Base-by-base conservation (phyloP, 73 alveolate genomes). In the Paramecium pentaurelia region DNA sequence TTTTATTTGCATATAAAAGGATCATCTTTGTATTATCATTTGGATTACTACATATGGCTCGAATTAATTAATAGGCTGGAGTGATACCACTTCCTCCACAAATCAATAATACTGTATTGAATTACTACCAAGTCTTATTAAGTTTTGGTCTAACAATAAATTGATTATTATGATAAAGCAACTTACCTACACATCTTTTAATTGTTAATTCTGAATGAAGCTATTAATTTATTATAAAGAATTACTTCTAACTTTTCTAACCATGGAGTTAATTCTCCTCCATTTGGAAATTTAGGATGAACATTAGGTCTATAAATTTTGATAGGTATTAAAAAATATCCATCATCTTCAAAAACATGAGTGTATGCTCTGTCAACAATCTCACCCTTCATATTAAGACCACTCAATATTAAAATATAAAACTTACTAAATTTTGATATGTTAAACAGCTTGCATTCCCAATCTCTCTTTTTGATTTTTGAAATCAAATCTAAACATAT, bases 1-100 rank as follows among this genome's bases (percentile, higher is more conserved):
- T 44, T 80, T 95, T 93, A 92, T 95, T 94, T 32, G 96, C 98
- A 60, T 86, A 96, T 6, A 96, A 88, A 27, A 96, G 87, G 9
- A 92, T 37, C 34, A 95, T 27, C 60, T 49, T 47, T 4, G 96
- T 88, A n/a, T 77, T 86, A 86, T 96, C 98, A 34, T 88, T 64
- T 11, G 70, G 92, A 51, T 87, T 86, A n/a, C 92, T 42, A 18
- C 95, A 86, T 0, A 93, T 97, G 9, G 95, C 49, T 68, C 84
- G 85, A 34, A 95, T 89, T 14, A 96, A 92, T 86, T 96, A 90
- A 60, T 86, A 96, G 92, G 90, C 60, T 51, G 98, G 98, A 25
- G 98, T 96, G 60, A 96, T 95, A 3, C 98, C 98, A 40, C 96
- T 96, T 14, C 98, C 98, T 42, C 98, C 98, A 45, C 97, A 97